Evolutionary conservation across 2,329 filamentous ascomycete species (phyloP), one percentile per base, ranked within the genome.

Genomic region (Coniochaeta sp.): DNA sequence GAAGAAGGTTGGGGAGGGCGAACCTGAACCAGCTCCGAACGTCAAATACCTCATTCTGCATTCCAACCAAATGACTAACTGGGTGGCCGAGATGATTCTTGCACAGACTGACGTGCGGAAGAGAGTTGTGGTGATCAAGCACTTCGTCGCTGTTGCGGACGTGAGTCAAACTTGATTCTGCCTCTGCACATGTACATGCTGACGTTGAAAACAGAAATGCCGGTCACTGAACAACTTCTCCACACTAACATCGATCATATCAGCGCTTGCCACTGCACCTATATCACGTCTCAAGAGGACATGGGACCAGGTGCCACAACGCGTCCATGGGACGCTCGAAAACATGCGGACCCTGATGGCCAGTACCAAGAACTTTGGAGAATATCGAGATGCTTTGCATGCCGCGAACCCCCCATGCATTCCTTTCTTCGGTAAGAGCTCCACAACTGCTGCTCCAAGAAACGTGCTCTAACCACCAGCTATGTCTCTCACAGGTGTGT

Each of bases 1-100:
- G 70, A 97, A 95, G 79, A 96, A 96, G 74, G 77, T 95, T 53
- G 80, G 74, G 8, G 87, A 91, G 30, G 86, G 86, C 54, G 87
- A 91, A 56, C 81, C 86, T 6, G 91, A 96, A 62, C 89, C 91
- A 30, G 91, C 94, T 9, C 83, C 90, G 1, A 97, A 99, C 61
- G 90, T 99, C 60, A 96, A 97, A 71, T 89, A 91, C 9, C 78
- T 99, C 56, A 99, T 99, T 71, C 76, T 97, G 50, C 94, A 99
- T 71, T 97, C 94, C 0, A 99, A 99, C 64, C 92, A 97, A 68
- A 85, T 99, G 76, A 99, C 94, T 6, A 99, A 97, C 66, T 99
- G 94, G 94, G 94, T 97, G 49, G 94, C 94, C 27, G 92, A 97
- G 69, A 97, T 99, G 94, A 97, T 99, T 59, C 71, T 99, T 56